Evolutionary conservation across 495 filamentous ascomycete genomes (phyloP).

Genomic region (Annulohypoxylon nitens): DNA sequence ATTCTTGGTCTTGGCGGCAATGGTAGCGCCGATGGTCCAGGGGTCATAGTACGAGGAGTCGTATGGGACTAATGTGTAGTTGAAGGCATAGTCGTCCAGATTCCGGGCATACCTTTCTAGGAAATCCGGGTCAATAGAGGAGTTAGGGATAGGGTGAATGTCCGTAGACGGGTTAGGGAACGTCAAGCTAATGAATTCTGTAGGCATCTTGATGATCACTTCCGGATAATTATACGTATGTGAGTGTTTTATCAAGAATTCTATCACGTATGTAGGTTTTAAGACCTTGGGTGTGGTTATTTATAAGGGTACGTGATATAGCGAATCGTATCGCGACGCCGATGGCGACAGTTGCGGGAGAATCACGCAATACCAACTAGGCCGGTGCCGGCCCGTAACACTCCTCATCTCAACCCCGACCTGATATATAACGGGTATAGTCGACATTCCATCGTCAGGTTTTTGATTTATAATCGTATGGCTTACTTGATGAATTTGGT

Average conservation of each 20-base stretch:
- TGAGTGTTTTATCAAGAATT: background rate
- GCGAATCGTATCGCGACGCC: constrained; percentile 15
- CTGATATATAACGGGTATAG: constrained; percentile 18
- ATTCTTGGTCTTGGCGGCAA: constrained; percentile 64
- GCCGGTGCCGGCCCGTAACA: constrained; percentile 43
- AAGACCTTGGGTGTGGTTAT: constrained; percentile 4
- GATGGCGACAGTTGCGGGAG: constrained; percentile 40
- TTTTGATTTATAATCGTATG: constrained; percentile 42
- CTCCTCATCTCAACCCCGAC: constrained; percentile 34
- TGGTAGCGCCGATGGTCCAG: constrained; percentile 65
- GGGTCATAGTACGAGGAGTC: constrained; percentile 65
- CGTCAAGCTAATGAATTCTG: constrained; percentile 67
- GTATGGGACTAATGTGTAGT: constrained; percentile 68
- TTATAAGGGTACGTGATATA: constrained; percentile 32
- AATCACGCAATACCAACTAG: constrained; percentile 45
- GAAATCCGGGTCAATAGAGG: constrained; percentile 62
- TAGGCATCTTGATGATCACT: constrained; percentile 57
- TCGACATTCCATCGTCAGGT: background rate
- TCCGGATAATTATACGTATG: background rate
- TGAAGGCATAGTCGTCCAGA: constrained; percentile 66
- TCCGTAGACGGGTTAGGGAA: constrained; percentile 66
- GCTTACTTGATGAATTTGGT: constrained; percentile 8
- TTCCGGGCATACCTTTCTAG: constrained; percentile 63
- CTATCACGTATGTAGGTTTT: background rate
- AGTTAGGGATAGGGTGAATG: constrained; percentile 61